A percentile compares a stretch with the other conserved stretches of the same genome.
These are phyloP conservation scores for Scutellaria baicalensis DNA, from an alignment of 257 asterid species.

Conservation along the genomic window DNA sequence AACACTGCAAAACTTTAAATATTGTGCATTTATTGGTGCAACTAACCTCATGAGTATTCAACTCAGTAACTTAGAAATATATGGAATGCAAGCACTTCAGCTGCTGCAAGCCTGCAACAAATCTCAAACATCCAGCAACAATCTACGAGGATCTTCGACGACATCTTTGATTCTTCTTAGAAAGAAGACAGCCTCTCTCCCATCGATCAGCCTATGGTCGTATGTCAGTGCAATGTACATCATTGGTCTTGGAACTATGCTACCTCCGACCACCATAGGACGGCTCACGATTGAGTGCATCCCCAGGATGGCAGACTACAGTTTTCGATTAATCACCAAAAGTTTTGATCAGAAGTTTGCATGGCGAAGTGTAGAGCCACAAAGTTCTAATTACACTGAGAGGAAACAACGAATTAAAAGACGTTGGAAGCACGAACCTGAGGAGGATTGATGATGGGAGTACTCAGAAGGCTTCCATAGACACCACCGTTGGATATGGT, in stretches of 20 bases:
- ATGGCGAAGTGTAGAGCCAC: too few species aligned
- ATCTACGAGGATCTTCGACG: conserved; percentile 93
- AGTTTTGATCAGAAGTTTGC: too few species aligned
- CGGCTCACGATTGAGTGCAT: conserved; percentile 96
- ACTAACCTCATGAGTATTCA: neutral
- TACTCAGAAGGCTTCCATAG: conserved; percentile 92
- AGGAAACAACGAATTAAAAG: neutral
- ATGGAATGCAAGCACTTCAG: neutral
- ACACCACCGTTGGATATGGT: conserved; percentile 97
- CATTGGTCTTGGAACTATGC: conserved; percentile 79
- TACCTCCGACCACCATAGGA: conserved; percentile 92
- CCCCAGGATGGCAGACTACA: conserved; percentile 90
- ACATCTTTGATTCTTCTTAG: conserved; percentile 90
- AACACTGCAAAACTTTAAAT: conserved; percentile 29
- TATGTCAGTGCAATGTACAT: conserved; percentile 92
- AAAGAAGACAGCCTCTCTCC: conserved; percentile 94
- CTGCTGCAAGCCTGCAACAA: neutral
- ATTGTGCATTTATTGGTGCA: conserved; percentile 30
- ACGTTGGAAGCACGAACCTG: conserved; percentile 46
- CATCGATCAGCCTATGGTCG: conserved; percentile 91
- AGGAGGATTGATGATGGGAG: conserved; percentile 97
- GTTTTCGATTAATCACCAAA: neutral
- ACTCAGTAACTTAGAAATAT: neutral
- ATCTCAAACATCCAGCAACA: conserved; percentile 71
- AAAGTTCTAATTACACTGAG: neutral